Conservation (phyloP, 2,329 filamentous ascomycete genomes). For the Lasiodiplodia sp. region DNA sequence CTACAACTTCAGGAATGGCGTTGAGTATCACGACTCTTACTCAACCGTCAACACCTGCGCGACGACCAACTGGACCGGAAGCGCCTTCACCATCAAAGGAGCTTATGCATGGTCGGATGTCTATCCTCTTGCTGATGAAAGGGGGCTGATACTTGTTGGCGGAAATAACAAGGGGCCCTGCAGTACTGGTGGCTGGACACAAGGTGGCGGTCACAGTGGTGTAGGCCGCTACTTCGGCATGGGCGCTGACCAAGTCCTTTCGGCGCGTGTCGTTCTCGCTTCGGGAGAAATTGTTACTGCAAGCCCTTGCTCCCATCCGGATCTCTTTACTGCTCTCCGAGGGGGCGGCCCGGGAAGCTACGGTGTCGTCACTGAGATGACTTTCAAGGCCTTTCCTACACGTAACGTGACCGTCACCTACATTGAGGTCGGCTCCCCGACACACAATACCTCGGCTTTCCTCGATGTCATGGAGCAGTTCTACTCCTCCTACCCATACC, state of each 20-base stretch:
- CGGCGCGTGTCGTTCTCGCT: slow-evolving; percentile 43
- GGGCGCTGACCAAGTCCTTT: slow-evolving; percentile 42
- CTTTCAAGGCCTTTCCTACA: slow-evolving; percentile 33
- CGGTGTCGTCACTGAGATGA: slow-evolving; percentile 42
- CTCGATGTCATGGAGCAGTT: slow-evolving; percentile 38
- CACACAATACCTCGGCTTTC: slow-evolving; percentile 32
- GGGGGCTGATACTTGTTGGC: slow-evolving; percentile 37
- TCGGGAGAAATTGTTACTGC: slow-evolving; percentile 40
- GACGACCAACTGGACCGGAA: slow-evolving; percentile 35
- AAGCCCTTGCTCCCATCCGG: slow-evolving; percentile 39
- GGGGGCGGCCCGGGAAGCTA: slow-evolving; percentile 44
- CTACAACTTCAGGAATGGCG: slow-evolving; percentile 44
- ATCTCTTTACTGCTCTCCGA: slow-evolving; percentile 46
- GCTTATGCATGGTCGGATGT: slow-evolving; percentile 43
- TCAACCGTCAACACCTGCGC: background rate
- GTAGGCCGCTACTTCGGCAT: slow-evolving; percentile 34
- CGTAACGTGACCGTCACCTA: slow-evolving; percentile 1
- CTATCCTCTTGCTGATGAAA: slow-evolving; percentile 35
- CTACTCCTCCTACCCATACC: slow-evolving; percentile 37
- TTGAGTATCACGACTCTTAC: slow-evolving; percentile 35
- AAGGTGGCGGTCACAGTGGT: slow-evolving; percentile 41
- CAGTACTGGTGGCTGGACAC: slow-evolving; percentile 41
- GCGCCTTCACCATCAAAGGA: slow-evolving; percentile 37
- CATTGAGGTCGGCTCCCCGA: slow-evolving; percentile 34
- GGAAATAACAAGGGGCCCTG: slow-evolving; percentile 37